A percentile compares a stretch with the other conserved stretches of the same genome.
phyloP scores from a whole-genome alignment of 371 early-diverging fungal genomes.

The Blakeslea trispora region DNA sequence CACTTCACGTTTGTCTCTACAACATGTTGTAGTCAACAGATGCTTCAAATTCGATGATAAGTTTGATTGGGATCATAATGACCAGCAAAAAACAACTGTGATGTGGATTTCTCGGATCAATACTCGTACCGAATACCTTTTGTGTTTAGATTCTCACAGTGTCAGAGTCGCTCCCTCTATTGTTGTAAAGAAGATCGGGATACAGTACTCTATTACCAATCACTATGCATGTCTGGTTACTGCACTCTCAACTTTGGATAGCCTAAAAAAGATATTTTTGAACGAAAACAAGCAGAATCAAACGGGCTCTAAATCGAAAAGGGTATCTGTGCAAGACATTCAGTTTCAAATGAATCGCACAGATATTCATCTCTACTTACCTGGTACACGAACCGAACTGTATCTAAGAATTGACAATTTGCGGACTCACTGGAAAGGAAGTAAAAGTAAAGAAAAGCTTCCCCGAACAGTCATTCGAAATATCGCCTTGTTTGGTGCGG shows the following conservation, averaged over 20 bases:
- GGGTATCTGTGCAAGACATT: slow-evolving; percentile 6
- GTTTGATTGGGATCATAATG: slow-evolving; percentile 6
- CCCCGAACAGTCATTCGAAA: slow-evolving; percentile 24
- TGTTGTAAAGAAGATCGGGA: slow-evolving; percentile 34
- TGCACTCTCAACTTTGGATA: slow-evolving; percentile 10
- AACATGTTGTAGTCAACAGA: slow-evolving; percentile 19
- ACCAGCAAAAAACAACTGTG: slow-evolving; percentile 20
- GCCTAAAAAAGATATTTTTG: slow-evolving; percentile 11
- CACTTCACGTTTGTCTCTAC: slow-evolving; percentile 13
- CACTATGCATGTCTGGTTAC: slow-evolving; percentile 36
- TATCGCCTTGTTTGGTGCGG: slow-evolving; percentile 29
- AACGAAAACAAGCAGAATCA: not conserved
- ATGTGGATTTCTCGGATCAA: slow-evolving; percentile 40
- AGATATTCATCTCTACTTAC: slow-evolving; percentile 31
- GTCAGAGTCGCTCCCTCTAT: slow-evolving; percentile 18
- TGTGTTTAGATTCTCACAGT: not conserved
- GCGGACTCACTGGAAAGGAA: slow-evolving; percentile 19
- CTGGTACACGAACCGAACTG: slow-evolving; percentile 19
- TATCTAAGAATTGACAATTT: slow-evolving; percentile 40
- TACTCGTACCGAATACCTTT: slow-evolving; percentile 11
- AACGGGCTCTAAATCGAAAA: not conserved
- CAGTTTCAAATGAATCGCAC: slow-evolving; percentile 38
- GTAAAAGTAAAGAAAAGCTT: slow-evolving; percentile 7
- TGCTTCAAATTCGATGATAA: slow-evolving; percentile 6
- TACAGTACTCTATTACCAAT: slow-evolving; percentile 28